Evolutionary conservation across 2,329 filamentous ascomycete genomes (phyloP).

Genomic region (Fusarium mexicanum): DNA sequence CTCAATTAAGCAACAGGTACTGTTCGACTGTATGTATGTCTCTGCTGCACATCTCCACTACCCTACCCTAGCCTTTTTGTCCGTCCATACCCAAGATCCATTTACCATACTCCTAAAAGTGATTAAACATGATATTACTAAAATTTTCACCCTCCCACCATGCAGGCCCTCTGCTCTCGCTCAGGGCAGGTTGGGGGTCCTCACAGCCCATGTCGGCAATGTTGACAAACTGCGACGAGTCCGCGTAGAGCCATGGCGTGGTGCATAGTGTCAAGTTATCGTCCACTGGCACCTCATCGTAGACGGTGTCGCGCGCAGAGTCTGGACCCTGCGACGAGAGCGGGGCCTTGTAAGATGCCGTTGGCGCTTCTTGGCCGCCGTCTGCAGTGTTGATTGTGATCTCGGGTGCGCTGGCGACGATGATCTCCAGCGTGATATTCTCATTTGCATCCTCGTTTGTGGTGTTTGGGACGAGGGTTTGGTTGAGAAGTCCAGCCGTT

Average conservation of each 20-base stretch:
- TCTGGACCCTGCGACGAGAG: constrained; percentile 33
- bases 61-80: background rate
- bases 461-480: constrained; percentile 50
- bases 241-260: constrained; percentile 56
- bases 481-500: constrained; percentile 53
- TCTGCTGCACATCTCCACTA: background rate
- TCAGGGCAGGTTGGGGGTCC: constrained; percentile 42
- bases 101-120: constrained; percentile 43
- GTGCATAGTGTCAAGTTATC: constrained; percentile 54
- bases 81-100: background rate
- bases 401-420: constrained; percentile 61
- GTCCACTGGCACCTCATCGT: constrained; percentile 46
- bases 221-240: constrained; percentile 52
- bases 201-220: constrained; percentile 50
- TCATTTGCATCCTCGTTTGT: constrained; percentile 48
- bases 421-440: constrained; percentile 56
- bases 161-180: constrained; percentile 42
- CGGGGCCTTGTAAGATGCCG: constrained; percentile 49
- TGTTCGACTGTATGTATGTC: background rate
- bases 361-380: constrained; percentile 60
- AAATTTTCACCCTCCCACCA: constrained; percentile 56
- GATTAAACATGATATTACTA: constrained; percentile 52
- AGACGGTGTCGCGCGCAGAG: constrained; percentile 38
- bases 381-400: constrained; percentile 62
- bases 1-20: background rate